Evolutionary conservation across 306 rosid genomes (phyloP), one percentile per base, ranked within the genome.

Genomic region (Delonix regia): DNA sequence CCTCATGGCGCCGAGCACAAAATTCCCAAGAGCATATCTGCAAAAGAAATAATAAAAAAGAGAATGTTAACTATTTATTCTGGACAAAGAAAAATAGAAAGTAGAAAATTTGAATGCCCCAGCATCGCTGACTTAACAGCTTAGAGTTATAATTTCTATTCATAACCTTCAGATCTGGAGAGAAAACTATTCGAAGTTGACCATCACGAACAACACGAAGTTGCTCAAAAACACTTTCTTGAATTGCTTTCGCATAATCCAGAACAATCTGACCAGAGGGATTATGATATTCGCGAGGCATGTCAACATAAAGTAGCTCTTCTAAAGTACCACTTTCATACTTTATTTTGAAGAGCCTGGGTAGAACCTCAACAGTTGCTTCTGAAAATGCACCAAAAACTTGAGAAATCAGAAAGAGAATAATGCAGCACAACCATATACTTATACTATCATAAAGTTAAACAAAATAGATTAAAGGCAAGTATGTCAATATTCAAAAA

Each of bases 11-110:
- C 71, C 96, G 90, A 56, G 96, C 99, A 87, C 99, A 96, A 79
- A 96, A 96, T 79, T 96, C 99, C 99, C 98, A 96, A 33, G 99
- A 96, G 75, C 99, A 93, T 79, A 96, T 96, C 98, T 94, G 84
- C 60, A 62, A 73, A 69, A 38, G 48, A 81, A 71, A 82, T 22
- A 41, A 75, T 74, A 3, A 42, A 71, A 60, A 72, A 66, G 28
- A 59, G 44, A 67, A 71, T 60, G 66, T 75, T 48, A 75, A 83
- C 84, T 87, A 72, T 87, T 81, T 22, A 83, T 70, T 1, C 21
- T 84, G 81, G 64, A 85, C 75, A 82, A 89, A 83, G 19, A 56
- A 82, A 84, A 55, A 72, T 52, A 75, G 11, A 63, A 61, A 51
- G 47, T 45, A 38, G 2, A 36, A 41, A 13, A 25, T 52, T 75